phyloP scores from a whole-genome alignment of 2,329 filamentous ascomycete genomes.

The Phyllosticta paracitricarpa region DNA sequence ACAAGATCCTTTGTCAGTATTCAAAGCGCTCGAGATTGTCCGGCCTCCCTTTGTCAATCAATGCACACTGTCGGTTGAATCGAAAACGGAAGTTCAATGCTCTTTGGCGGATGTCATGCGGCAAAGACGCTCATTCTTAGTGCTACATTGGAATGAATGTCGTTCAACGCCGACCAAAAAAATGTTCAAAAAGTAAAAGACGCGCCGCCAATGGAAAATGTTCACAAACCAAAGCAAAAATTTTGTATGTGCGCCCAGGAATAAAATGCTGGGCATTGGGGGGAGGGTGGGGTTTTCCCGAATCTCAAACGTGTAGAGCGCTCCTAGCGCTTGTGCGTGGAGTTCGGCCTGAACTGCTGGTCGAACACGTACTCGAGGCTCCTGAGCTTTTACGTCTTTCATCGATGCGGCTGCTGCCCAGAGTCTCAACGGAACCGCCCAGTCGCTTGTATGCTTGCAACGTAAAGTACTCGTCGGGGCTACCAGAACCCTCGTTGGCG shows the following conservation, averaged over 20 bases:
- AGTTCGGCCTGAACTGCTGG: constrained; percentile 6
- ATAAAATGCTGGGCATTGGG: not conserved
- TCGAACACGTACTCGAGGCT: constrained; percentile 8
- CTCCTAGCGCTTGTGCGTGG: constrained; percentile 1
- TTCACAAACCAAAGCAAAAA: not conserved
- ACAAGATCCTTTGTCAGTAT: not conserved
- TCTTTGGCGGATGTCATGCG: not conserved
- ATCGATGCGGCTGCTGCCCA: constrained; percentile 1
- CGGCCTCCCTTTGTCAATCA: not conserved
- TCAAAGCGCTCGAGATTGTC: not conserved
- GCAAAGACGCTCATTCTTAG: not conserved
- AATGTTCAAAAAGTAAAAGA: not conserved
- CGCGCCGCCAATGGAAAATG: not conserved
- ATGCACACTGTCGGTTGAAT: not conserved
- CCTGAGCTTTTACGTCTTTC: constrained; percentile 6
- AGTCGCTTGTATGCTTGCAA: constrained; percentile 5
- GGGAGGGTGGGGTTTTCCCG: not conserved
- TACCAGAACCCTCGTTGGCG: constrained; percentile 1
- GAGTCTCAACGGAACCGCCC: constrained; percentile 1
- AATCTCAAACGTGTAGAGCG: constrained; percentile 4
- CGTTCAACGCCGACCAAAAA: not conserved
- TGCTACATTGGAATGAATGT: not conserved
- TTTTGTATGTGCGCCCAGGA: not conserved
- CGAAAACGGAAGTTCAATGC: not conserved
- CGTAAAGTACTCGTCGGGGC: constrained; percentile 11